Conservation (phyloP, 306 rosid species). For the Morella rubra region DNA sequence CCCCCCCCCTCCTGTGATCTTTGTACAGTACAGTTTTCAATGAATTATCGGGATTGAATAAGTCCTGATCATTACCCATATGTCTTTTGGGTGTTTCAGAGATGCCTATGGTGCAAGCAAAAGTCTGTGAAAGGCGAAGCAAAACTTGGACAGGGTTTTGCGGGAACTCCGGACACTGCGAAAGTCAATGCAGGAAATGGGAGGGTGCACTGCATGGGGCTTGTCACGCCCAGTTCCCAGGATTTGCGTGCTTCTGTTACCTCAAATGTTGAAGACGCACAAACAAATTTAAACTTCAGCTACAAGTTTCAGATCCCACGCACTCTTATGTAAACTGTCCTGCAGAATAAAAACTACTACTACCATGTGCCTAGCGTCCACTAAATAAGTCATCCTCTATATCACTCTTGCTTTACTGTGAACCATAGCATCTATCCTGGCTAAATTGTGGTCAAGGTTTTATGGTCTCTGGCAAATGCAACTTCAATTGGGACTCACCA, state of each 20-base stretch:
- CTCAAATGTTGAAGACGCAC: slow-evolving; percentile 18
- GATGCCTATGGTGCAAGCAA: slow-evolving; percentile 26
- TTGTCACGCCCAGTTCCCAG: slow-evolving; percentile 31
- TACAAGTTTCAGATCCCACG: neutral
- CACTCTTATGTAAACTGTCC: neutral
- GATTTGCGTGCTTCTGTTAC: slow-evolving; percentile 48
- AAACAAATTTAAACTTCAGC: neutral
- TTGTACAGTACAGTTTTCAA: neutral
- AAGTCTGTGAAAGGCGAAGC: slow-evolving; percentile 28
- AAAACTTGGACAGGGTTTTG: slow-evolving; percentile 38
- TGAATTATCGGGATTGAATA: neutral
- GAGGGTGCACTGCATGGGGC: slow-evolving; percentile 36
- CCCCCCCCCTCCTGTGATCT: neutral
- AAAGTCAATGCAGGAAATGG: slow-evolving; percentile 32
- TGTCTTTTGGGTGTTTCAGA: slow-evolving; percentile 15
- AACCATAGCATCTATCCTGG: too few species aligned
- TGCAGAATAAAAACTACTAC: slow-evolving; percentile 3
- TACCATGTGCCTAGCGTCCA: neutral
- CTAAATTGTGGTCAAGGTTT: neutral
- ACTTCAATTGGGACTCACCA: neutral
- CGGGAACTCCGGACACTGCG: slow-evolving; percentile 23
- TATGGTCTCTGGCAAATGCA: neutral
- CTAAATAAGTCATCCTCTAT: too few species aligned
- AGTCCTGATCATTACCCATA: neutral
- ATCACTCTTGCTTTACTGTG: too few species aligned